A percentile compares a stretch with the other conserved stretches of the same genome.
These are phyloP conservation scores for Lasiosphaeria hispida DNA, from an alignment of 495 filamentous ascomycete genomes.

Conservation along the genomic window DNA sequence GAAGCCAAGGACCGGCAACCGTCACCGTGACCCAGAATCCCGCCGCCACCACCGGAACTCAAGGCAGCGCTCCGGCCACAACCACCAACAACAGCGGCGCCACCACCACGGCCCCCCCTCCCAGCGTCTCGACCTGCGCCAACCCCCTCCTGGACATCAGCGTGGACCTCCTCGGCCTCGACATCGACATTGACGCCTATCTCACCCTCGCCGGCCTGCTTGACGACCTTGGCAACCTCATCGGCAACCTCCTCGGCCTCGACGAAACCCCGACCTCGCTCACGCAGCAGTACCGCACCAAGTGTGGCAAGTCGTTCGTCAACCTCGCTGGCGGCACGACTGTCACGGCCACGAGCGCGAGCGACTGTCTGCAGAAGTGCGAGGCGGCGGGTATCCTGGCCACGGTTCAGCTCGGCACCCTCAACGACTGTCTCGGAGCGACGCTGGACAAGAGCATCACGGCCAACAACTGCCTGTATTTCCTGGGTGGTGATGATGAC, in stretches of 20 bases:
- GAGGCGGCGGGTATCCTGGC: conserved; percentile 1
- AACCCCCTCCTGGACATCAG: conserved; percentile 3
- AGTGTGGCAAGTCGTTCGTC: conserved; percentile 10
- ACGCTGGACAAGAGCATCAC: background rate
- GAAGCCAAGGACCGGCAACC: background rate
- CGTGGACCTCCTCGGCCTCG: conserved; percentile 12
- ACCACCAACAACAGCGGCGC: background rate
- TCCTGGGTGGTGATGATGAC: conserved; percentile 12
- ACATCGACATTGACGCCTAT: conserved; percentile 14
- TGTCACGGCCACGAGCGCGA: conserved; percentile 8
- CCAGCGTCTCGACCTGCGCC: background rate
- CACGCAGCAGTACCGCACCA: conserved; percentile 6
- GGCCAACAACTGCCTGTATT: conserved; percentile 18
- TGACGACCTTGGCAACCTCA: background rate
- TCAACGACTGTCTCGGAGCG: conserved; percentile 17
- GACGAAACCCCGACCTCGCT: background rate
- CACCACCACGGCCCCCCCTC: background rate
- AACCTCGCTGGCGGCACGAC: conserved; percentile 1
- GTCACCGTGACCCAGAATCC: background rate
- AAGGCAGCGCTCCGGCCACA: background rate
- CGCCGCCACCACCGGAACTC: background rate
- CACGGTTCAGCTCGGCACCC: background rate
- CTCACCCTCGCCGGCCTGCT: conserved; percentile 12
- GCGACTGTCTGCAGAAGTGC: conserved; percentile 14
- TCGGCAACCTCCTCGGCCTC: conserved; percentile 8